Evolutionary conservation across 495 filamentous ascomycete species (phyloP), one percentile per base, ranked within the genome.

Genomic region (Penicillium alfredii): DNA sequence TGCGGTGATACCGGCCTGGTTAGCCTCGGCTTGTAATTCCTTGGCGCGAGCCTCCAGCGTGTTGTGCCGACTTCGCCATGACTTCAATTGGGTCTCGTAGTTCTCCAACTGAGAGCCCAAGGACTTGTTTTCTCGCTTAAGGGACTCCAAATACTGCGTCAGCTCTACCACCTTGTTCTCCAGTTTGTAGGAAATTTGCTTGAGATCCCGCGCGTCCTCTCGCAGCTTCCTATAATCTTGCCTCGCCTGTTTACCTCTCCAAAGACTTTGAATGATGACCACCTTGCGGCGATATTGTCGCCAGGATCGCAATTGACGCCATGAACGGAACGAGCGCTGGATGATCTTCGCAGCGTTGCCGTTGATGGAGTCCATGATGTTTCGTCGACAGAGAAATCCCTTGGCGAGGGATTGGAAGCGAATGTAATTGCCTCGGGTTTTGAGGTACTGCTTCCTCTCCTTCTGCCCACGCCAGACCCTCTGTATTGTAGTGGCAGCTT

Each of bases 101-200:
- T 86, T 96, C 58, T 97, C 87, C 20, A 97, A 80, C 64, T 97
- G 90, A 20, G 77, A 79, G 48, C 83, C 73, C 39, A 97, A 74
- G 32, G 77, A 75, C 68, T 90, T 94, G 72, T 97, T 97, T 60
- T 95, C 85, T 28, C 76, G 72, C 69, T 93, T 94, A 73, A 96
- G 80, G 19, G 86, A 81, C 51, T 90, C 88, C 56, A 97, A 60
- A 33, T 83, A 83, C 61, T 99, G 93, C 7, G 93, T 99, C 48
- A 99, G 71, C 66, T 99, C 93, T 35, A 96, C 86, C 37, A 98
- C 92, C 76, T 98, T 97, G 72, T 97, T 96, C 71, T 97, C 93
- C 52, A 98, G 65, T 69, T 93, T 97, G 69, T 97, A 97, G 9
- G 89, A 96, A 46, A 98, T 98, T 60, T 96, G 88, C 68, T 95